phyloP scores from a whole-genome alignment of 495 filamentous ascomycete genomes.

The Penicillium alfredii region DNA sequence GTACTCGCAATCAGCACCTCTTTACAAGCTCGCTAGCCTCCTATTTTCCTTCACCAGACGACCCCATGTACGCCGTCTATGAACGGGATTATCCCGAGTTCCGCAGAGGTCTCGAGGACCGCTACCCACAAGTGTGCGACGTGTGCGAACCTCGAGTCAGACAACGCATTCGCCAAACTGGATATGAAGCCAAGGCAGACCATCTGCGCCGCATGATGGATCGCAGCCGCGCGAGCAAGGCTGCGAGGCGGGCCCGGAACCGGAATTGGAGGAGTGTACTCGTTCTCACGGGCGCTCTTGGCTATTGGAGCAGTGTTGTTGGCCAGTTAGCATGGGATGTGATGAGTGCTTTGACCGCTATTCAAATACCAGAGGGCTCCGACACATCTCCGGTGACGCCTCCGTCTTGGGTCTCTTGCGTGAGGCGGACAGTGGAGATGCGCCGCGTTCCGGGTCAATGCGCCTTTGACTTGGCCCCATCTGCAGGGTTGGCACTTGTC shows the following conservation, averaged over 20 bases:
- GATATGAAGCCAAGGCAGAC: constrained; percentile 75
- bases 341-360: constrained; percentile 21
- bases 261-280: constrained; percentile 49
- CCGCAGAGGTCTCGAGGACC: constrained; percentile 58
- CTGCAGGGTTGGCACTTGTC: constrained; percentile 42
- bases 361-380: constrained; percentile 9
- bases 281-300: constrained; percentile 42
- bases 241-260: constrained; percentile 30
- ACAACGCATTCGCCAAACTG: constrained; percentile 56
- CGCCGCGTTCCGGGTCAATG: constrained; percentile 22
- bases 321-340: constrained; percentile 42
- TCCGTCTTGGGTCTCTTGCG: constrained; percentile 22
- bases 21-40: constrained; percentile 60
- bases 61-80: constrained; percentile 54
- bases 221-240: constrained; percentile 46
- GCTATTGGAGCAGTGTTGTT: constrained; percentile 46
- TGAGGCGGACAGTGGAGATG: constrained; percentile 17
- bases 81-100: constrained; percentile 54
- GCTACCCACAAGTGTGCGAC: constrained; percentile 79
- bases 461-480: constrained; percentile 29
- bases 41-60: constrained; percentile 63
- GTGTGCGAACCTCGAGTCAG: constrained; percentile 64
- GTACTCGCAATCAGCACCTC: constrained; percentile 76
- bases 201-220: constrained; percentile 68
- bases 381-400: constrained; percentile 5